Evolutionary conservation across 1,284 basidiomycete genomes (phyloP).

Genomic region (Heterobasidion irregulare): DNA sequence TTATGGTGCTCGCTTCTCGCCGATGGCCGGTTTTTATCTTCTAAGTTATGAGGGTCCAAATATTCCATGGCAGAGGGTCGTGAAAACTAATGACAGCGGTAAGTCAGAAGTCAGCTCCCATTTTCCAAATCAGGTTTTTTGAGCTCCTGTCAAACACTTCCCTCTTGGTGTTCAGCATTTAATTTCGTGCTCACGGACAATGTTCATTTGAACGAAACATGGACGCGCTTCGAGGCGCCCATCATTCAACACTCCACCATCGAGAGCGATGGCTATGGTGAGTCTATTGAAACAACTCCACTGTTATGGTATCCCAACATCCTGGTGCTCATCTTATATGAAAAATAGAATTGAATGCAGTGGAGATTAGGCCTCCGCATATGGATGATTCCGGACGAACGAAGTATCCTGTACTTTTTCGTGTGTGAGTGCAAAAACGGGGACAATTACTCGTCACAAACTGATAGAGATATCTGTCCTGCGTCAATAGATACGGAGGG

Average conservation of each 20-base stretch:
- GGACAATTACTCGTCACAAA: no score
- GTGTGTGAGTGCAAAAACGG: slow-evolving; percentile 46
- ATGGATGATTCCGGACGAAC: slow-evolving; percentile 91
- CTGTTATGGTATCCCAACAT: no score
- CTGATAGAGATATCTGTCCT: background rate
- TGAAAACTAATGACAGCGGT: slow-evolving; percentile 58
- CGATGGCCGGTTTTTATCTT: slow-evolving; percentile 78
- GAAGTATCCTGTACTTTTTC: slow-evolving; percentile 89
- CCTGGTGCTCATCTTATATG: background rate
- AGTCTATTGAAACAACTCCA: background rate
- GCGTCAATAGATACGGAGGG: slow-evolving; percentile 70
- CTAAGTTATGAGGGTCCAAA: slow-evolving; percentile 76
- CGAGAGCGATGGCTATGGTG: slow-evolving; percentile 75
- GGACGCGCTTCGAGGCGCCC: slow-evolving; percentile 66
- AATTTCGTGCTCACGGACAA: slow-evolving; percentile 70
- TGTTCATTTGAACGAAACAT: slow-evolving; percentile 59
- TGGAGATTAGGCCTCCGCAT: slow-evolving; percentile 84
- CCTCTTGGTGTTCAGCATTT: slow-evolving; percentile 31
- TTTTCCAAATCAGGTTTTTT: background rate
- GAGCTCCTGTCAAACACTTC: background rate
- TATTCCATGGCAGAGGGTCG: slow-evolving; percentile 81
- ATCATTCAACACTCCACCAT: slow-evolving; percentile 66
- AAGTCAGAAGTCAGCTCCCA: slow-evolving; percentile 15
- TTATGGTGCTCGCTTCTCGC: slow-evolving; percentile 72
- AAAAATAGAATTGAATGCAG: slow-evolving; percentile 68